A percentile compares a stretch with the other conserved stretches of the same genome.
Conservation (phyloP, 2,329 filamentous ascomycete genomes). For the Aquanectria penicillioides region DNA sequence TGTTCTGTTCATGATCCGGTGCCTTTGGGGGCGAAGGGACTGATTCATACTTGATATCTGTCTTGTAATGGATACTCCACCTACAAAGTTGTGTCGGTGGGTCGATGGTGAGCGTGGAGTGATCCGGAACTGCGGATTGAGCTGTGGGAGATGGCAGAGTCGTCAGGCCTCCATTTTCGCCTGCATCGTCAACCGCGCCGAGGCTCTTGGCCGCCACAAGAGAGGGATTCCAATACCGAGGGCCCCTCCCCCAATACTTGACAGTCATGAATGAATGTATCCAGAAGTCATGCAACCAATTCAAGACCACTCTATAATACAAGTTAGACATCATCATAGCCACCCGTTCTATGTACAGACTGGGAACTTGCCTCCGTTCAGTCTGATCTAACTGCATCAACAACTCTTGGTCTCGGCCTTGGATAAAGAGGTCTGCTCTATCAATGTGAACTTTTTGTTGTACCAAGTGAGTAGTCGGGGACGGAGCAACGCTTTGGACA, state of each 20-base stretch:
- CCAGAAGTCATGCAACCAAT: conserved; percentile 32
- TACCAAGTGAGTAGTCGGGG: conserved; percentile 23
- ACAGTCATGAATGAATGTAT: conserved; percentile 17
- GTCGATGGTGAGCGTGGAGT: neutral
- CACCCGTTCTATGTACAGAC: neutral
- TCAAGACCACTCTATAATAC: neutral
- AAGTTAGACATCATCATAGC: too few relatives aligned
- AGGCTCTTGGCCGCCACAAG: neutral
- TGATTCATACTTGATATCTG: neutral
- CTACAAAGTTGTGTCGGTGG: neutral
- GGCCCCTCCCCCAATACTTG: conserved; percentile 18
- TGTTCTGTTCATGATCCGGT: neutral
- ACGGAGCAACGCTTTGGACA: neutral
- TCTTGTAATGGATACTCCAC: neutral
- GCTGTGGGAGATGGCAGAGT: neutral
- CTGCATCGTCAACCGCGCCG: neutral
- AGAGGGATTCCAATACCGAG: neutral
- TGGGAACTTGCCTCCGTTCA: neutral
- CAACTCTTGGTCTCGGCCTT: conserved; percentile 17
- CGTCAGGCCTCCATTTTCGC: too few relatives aligned
- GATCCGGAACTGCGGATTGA: neutral
- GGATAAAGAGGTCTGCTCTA: conserved; percentile 15
- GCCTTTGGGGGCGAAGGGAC: neutral
- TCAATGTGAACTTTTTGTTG: conserved; percentile 9
- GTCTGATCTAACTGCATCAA: conserved; percentile 14